Evolutionary conservation across 192 early-diverging fungal genomes (phyloP).

Genomic region (Chytriomyces confervae): DNA sequence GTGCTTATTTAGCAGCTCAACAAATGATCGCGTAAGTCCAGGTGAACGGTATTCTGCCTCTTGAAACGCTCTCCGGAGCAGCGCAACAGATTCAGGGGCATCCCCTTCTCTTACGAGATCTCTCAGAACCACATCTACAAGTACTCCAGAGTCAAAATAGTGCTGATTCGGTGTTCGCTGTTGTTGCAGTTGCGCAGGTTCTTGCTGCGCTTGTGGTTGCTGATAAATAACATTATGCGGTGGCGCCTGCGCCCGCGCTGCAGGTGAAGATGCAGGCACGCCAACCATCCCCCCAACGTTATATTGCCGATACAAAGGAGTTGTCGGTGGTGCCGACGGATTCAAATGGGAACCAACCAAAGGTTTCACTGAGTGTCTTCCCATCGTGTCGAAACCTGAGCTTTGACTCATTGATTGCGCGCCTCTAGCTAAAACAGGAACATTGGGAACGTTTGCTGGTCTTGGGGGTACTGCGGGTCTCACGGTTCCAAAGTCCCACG

Average conservation of each 20-base stretch:
- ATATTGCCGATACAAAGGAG: constrained; percentile 4
- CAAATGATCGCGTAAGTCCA: constrained; percentile 18
- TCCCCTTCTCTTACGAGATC: constrained; percentile 24
- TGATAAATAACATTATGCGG: neutral
- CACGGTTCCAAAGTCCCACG: constrained; percentile 55
- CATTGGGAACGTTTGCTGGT: neutral
- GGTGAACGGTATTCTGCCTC: constrained; percentile 15
- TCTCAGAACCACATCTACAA: constrained; percentile 35
- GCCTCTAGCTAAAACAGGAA: constrained; percentile 2
- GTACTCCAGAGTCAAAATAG: constrained; percentile 8
- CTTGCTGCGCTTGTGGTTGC: neutral
- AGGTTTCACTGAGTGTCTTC: constrained; percentile 6
- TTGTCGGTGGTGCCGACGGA: neutral
- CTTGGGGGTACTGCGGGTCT: constrained; percentile 20
- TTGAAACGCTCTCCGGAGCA: constrained; percentile 35
- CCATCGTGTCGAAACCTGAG: neutral
- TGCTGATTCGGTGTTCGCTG: neutral
- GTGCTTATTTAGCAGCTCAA: neutral
- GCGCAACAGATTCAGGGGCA: constrained; percentile 4
- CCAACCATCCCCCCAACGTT: neutral
- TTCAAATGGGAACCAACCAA: neutral
- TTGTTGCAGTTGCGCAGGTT: constrained; percentile 8
- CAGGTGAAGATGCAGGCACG: too few relatives aligned
- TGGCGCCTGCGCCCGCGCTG: too few relatives aligned
- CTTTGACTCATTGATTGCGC: neutral